Evolutionary conservation across 1,139 yeast genomes (phyloP).

Genomic region (Zygosaccharomyces sapae): DNA sequence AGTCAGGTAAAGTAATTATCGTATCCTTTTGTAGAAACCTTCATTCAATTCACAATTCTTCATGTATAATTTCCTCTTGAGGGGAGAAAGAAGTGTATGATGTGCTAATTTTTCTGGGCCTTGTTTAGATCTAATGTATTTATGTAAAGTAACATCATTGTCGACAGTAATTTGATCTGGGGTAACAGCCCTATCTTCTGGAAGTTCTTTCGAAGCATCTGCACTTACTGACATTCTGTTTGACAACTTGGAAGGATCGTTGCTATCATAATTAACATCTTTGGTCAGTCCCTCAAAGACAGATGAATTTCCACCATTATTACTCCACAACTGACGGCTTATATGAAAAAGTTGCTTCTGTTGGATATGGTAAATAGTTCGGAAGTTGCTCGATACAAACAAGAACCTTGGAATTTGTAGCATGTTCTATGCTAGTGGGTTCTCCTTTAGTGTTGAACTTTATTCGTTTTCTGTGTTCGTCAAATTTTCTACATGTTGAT

Average conservation of each 20-base stretch:
- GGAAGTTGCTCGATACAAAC: background rate
- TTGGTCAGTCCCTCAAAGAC: slow-evolving; percentile 18
- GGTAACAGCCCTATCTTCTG: slow-evolving; percentile 15
- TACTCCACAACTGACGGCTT: slow-evolving; percentile 9
- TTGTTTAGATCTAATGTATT: slow-evolving; percentile 40
- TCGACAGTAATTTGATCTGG: slow-evolving; percentile 32
- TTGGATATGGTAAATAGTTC: background rate
- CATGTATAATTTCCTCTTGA: slow-evolving; percentile 62
- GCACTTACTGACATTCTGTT: slow-evolving; percentile 24
- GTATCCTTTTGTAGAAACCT: slow-evolving; percentile 75
- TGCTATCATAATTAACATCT: slow-evolving; percentile 11
- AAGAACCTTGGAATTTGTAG: slow-evolving; percentile 7
- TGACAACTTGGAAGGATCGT: slow-evolving; percentile 19
- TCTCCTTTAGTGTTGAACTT: background rate
- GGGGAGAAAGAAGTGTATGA: slow-evolving; percentile 58
- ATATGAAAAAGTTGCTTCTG: slow-evolving; percentile 9
- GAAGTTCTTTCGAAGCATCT: slow-evolving; percentile 18
- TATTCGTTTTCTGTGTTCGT: background rate
- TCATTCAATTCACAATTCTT: slow-evolving; percentile 51
- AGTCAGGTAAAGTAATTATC: slow-evolving; percentile 44
- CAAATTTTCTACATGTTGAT: background rate
- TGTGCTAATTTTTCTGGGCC: slow-evolving; percentile 38
- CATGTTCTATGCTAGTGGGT: slow-evolving; percentile 5
- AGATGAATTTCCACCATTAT: slow-evolving; percentile 9
- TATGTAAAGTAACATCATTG: slow-evolving; percentile 43